Percentiles rank a stretch among this genome's conserved stretches.
Conservation (phyloP, 148 eudicot genomes). For the Fagopyrum homotropicum region DNA sequence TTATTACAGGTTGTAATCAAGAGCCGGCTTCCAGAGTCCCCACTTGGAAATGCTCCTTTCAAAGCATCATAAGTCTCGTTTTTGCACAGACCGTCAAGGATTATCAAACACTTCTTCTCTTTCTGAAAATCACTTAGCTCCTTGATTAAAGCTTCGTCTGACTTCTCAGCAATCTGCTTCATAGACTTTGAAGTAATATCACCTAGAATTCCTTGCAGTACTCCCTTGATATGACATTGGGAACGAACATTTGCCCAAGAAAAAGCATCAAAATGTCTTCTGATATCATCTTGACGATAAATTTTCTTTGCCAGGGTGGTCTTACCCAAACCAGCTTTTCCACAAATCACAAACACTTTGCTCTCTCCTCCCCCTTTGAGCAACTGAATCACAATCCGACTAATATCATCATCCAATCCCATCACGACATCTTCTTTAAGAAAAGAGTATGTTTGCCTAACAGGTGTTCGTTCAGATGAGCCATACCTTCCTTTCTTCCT, state of each 20-base stretch:
- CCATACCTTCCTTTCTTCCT: conserved; percentile 11
- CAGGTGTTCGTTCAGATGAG: background rate
- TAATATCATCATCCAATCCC: conserved; percentile 1
- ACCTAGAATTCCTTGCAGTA: conserved; percentile 18
- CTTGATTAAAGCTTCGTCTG: conserved; percentile 12
- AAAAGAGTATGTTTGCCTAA: background rate
- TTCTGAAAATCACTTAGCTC: conserved; percentile 12
- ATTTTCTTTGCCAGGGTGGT: conserved; percentile 20
- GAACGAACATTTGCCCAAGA: conserved; percentile 23
- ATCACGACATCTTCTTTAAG: conserved; percentile 9
- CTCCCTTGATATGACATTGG: conserved; percentile 15
- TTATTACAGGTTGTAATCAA: background rate
- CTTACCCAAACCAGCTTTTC: conserved; percentile 23
- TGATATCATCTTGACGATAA: conserved; percentile 12
- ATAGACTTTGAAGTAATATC: conserved; percentile 14
- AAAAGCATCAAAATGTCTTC: conserved; percentile 17
- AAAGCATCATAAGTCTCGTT: conserved; percentile 15
- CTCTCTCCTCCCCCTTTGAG: background rate
- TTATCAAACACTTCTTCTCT: conserved; percentile 14
- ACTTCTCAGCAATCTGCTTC: conserved; percentile 16
- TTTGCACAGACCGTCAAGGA: conserved; percentile 20
- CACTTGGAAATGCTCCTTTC: conserved; percentile 15
- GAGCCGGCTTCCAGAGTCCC: background rate
- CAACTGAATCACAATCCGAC: background rate
- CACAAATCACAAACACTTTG: conserved; percentile 15